A percentile compares a stretch with the other conserved stretches of the same genome.
Conservation (phyloP, 345 rosid species). For the Rubroshorea leprosula region DNA sequence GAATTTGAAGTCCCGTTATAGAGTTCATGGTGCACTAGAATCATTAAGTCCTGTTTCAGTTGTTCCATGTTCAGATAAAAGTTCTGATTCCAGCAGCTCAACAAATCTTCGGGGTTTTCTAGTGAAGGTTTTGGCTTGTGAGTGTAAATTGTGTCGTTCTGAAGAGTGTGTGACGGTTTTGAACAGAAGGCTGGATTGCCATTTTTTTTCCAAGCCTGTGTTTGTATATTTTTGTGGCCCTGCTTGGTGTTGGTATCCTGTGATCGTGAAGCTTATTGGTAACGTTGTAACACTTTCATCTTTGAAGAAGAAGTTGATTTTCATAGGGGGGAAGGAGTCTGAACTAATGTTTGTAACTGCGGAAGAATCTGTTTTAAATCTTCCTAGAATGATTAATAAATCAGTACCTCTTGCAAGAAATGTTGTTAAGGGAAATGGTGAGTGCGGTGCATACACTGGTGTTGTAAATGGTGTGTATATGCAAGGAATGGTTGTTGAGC, state of each 20-base stretch:
- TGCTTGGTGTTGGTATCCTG: slow-evolving; percentile 70
- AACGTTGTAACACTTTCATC: slow-evolving; percentile 38
- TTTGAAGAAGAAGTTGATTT: slow-evolving; percentile 61
- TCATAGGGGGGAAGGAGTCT: slow-evolving; percentile 3
- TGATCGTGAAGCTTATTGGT: slow-evolving; percentile 57
- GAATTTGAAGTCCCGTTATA: slow-evolving; percentile 34
- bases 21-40: slow-evolving; percentile 51
- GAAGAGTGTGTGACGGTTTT: slow-evolving; percentile 13
- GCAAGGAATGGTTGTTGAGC: slow-evolving; percentile 76
- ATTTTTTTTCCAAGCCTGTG: slow-evolving; percentile 35
- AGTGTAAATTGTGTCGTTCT: slow-evolving; percentile 38
- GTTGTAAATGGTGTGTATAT: slow-evolving; percentile 55
- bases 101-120: slow-evolving; percentile 59
- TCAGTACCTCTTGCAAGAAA: neutral
- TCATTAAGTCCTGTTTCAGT: slow-evolving; percentile 60
- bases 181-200: slow-evolving; percentile 11
- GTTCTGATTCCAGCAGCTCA: slow-evolving; percentile 18
- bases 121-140: slow-evolving; percentile 46
- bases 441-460: slow-evolving; percentile 61
- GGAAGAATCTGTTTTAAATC: neutral
- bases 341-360: neutral
- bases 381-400: neutral
- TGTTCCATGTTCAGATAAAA: slow-evolving; percentile 46
- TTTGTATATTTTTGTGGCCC: slow-evolving; percentile 60
- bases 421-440: slow-evolving; percentile 35